Evolutionary conservation across 139 green algal species (phyloP).

Genomic region (Bryopsis sp.): DNA sequence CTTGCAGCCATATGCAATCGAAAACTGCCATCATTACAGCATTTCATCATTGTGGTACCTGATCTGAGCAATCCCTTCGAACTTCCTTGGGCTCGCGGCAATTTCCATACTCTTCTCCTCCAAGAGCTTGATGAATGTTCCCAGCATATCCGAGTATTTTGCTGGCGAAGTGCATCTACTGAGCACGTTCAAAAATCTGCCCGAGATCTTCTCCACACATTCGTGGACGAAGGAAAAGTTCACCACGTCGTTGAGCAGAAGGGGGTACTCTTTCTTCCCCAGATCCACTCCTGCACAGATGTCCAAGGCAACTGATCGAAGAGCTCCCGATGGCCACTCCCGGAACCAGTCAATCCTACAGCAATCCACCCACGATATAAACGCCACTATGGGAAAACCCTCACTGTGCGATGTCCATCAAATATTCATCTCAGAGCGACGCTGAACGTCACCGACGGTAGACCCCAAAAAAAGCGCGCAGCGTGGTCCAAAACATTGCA

Average conservation of each 20-base stretch:
- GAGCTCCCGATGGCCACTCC: constrained; percentile 64
- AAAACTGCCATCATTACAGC: no score
- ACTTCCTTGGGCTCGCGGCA: constrained; percentile 27
- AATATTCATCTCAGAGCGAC: no score
- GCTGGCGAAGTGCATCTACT: constrained; percentile 50
- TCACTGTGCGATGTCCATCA: no score
- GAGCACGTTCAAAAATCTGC: constrained; percentile 55
- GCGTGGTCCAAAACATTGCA: no score
- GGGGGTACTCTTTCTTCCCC: constrained; percentile 14
- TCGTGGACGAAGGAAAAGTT: constrained; percentile 56
- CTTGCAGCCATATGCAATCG: no score
- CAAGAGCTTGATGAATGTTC: constrained; percentile 57
- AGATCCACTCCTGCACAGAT: constrained; percentile 45
- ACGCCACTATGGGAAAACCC: no score
- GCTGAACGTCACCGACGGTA: no score
- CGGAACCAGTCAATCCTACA: constrained; percentile 87
- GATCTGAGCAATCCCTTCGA: constrained; percentile 57
- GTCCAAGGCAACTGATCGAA: constrained; percentile 41
- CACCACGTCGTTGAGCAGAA: constrained; percentile 40
- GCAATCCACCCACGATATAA: no score
- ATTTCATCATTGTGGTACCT: no score
- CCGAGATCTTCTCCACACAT: constrained; percentile 46
- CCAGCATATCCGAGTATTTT: constrained; percentile 55
- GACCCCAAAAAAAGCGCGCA: no score
- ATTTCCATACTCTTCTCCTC: constrained; percentile 46